Evolutionary conservation across 1,284 basidiomycete species (phyloP).

Genomic region (Ceratobasidium sp.): DNA sequence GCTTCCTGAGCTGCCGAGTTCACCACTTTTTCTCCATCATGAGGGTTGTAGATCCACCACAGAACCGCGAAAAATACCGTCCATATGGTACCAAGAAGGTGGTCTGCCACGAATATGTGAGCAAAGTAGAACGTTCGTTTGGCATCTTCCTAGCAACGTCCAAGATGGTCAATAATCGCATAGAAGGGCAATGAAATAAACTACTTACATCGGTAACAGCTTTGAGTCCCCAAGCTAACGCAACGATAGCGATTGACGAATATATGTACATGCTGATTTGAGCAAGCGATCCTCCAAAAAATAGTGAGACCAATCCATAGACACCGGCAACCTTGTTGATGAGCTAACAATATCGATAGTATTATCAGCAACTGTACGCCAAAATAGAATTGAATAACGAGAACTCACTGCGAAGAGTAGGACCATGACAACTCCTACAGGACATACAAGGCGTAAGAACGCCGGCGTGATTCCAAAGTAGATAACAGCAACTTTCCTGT

Average conservation of each 20-base stretch:
- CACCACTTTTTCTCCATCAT: constrained; percentile 82
- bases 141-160: constrained; percentile 78
- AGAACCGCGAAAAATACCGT: constrained; percentile 87
- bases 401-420: constrained; percentile 82
- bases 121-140: constrained; percentile 88
- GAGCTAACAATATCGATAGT: constrained; percentile 64
- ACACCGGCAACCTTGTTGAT: constrained; percentile 99
- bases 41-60: constrained; percentile 92
- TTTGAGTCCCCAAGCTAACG: constrained; percentile 87
- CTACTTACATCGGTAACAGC: constrained; percentile 80
- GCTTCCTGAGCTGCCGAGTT: constrained; percentile 89
- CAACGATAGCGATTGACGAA: constrained; percentile 83
- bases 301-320: constrained; percentile 92
- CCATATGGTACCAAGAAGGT: constrained; percentile 92
- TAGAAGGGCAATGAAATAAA: background rate
- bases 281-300: constrained; percentile 86
- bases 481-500: constrained; percentile 62
- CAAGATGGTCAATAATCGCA: constrained; percentile 2
- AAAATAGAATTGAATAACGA: constrained; percentile 19
- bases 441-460: constrained; percentile 16
- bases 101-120: constrained; percentile 92
- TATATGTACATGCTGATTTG: constrained; percentile 95
- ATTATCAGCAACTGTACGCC: constrained; percentile 6
- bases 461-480: background rate
- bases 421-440: constrained; percentile 73